These are phyloP conservation scores for Triadica sebifera DNA, from an alignment of 345 rosid species.

Conservation along the genomic window DNA sequence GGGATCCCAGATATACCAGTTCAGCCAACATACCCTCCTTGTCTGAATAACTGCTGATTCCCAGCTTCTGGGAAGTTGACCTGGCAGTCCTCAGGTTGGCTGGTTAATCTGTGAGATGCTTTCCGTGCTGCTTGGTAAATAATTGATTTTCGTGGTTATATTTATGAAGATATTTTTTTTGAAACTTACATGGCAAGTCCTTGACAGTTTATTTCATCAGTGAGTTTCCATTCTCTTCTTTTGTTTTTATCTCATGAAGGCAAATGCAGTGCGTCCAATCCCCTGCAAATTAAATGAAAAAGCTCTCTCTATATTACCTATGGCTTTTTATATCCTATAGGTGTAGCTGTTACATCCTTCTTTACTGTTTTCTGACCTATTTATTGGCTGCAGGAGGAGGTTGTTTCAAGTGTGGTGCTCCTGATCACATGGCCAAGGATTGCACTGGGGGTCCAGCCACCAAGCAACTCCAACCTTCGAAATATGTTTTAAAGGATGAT, in stretches of 20 bases:
- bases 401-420: conserved; percentile 85
- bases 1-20: neutral
- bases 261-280: neutral
- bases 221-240: neutral
- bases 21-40: neutral
- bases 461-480: conserved; percentile 41
- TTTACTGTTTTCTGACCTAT: neutral
- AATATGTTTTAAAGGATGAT: conserved; percentile 63
- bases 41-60: neutral
- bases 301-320: neutral
- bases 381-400: conserved; percentile 59
- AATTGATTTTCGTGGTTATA: neutral
- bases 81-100: neutral
- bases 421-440: conserved; percentile 80
- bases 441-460: conserved; percentile 49
- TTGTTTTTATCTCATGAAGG: neutral
- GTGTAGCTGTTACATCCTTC: neutral
- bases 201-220: neutral
- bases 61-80: neutral
- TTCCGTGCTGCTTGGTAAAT: neutral
- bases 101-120: neutral
- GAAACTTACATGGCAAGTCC: neutral
- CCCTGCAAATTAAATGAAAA: neutral
- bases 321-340: neutral
- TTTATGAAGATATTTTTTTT: neutral